Evolutionary conservation across 176 grass and related monocot genomes (phyloP).

Genomic region (Musa acuminata): DNA sequence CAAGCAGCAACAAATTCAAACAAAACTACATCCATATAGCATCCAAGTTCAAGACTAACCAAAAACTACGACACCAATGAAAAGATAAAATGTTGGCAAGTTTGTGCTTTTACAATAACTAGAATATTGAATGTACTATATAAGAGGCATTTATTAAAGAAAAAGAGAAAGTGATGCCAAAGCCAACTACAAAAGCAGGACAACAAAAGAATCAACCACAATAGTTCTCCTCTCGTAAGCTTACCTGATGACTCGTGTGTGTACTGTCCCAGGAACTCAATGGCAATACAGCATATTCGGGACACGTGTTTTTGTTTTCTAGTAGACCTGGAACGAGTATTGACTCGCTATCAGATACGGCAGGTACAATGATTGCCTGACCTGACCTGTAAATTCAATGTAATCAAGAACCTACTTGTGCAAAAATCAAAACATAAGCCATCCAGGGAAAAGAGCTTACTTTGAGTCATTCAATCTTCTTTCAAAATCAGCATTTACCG

Average conservation of each 20-base stretch:
- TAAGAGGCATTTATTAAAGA: no score
- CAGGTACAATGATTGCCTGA: slow-evolving; percentile 19
- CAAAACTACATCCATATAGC: no score
- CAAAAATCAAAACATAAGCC: not conserved
- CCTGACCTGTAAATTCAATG: slow-evolving; percentile 44
- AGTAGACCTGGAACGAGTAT: slow-evolving; percentile 34
- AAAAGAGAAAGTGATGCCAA: not conserved
- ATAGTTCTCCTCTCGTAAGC: slow-evolving; percentile 13
- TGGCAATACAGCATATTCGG: slow-evolving; percentile 43
- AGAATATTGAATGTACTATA: no score
- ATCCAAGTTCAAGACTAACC: no score
- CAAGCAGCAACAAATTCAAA: no score
- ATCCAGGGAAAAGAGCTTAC: slow-evolving; percentile 37
- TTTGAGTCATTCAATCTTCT: slow-evolving; percentile 35
- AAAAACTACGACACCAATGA: no score
- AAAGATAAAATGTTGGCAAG: no score
- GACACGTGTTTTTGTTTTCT: slow-evolving; percentile 33
- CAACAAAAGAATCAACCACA: not conserved
- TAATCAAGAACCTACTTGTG: slow-evolving; percentile 12
- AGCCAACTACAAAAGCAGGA: not conserved
- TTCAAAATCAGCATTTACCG: slow-evolving; percentile 45
- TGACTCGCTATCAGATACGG: slow-evolving; percentile 21
- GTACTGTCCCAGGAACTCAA: slow-evolving; percentile 63
- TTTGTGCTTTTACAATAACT: no score
- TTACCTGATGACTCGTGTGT: slow-evolving; percentile 71